Conservation (phyloP, 2,329 filamentous ascomycete species). For the Neonectria neomacrospora region DNA sequence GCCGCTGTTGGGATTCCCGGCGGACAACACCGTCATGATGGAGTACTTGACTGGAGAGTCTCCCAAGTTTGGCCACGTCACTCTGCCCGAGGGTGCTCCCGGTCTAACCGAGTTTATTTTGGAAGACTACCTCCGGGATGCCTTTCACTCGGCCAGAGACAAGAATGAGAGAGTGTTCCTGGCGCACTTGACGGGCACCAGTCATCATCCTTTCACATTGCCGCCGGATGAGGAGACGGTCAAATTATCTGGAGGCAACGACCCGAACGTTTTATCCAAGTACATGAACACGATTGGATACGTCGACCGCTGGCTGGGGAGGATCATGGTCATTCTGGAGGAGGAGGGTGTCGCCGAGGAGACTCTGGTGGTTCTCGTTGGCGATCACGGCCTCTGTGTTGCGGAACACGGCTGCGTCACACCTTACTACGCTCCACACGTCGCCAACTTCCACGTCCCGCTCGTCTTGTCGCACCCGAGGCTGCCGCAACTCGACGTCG, state of each 20-base stretch:
- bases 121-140: slow-evolving; percentile 45
- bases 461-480: slow-evolving; percentile 45
- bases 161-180: slow-evolving; percentile 47
- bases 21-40: slow-evolving; percentile 35
- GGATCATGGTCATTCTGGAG: slow-evolving; percentile 41
- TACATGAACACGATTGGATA: slow-evolving; percentile 46
- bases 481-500: slow-evolving; percentile 39
- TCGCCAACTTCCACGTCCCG: slow-evolving; percentile 43
- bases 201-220: not conserved
- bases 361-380: slow-evolving; percentile 45
- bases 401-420: slow-evolving; percentile 40
- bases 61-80: not conserved
- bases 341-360: slow-evolving; percentile 46
- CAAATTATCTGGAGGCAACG: not conserved
- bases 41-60: slow-evolving; percentile 33
- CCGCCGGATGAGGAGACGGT: not conserved
- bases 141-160: slow-evolving; percentile 40
- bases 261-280: slow-evolving; percentile 1
- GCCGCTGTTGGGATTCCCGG: slow-evolving; percentile 42
- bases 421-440: slow-evolving; percentile 43
- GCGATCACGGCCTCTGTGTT: slow-evolving; percentile 47
- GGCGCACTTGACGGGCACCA: slow-evolving; percentile 47
- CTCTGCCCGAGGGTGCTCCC: slow-evolving; percentile 18
- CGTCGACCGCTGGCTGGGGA: slow-evolving; percentile 43
- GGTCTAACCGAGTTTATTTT: slow-evolving; percentile 42